Percentiles rank a stretch among this genome's conserved stretches.
phyloP scores from a whole-genome alignment of 2,329 filamentous ascomycete species.

The Beauveria varroae region DNA sequence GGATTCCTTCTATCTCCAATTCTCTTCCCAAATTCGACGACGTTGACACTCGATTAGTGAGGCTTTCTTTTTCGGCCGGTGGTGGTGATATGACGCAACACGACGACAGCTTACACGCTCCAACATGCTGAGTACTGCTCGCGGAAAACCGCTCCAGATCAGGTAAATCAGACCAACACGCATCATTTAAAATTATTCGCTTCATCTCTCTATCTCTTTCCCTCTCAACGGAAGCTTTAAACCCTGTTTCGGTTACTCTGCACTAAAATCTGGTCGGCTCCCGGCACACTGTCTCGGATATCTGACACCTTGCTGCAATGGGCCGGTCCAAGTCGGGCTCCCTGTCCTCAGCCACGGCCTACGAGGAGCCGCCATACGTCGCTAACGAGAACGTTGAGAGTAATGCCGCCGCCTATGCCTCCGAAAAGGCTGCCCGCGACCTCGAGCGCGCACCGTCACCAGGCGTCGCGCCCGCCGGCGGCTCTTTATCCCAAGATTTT shows the following conservation, averaged over 20 bases:
- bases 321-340: slow-evolving; percentile 18
- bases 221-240: too few relatives aligned
- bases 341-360: slow-evolving; percentile 19
- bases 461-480: slow-evolving; percentile 12
- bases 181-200: too few relatives aligned
- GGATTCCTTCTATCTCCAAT: neutral
- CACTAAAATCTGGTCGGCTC: neutral
- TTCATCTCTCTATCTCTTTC: neutral
- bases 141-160: neutral
- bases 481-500: slow-evolving; percentile 39
- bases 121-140: neutral
- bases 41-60: neutral
- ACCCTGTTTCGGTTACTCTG: neutral
- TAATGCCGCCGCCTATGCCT: neutral
- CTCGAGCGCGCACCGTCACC: neutral
- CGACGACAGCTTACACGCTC: neutral
- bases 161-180: neutral
- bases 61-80: neutral
- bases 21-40: neutral
- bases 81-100: neutral
- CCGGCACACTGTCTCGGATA: neutral
- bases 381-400: neutral
- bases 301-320: slow-evolving; percentile 15
- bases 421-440: neutral
- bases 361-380: slow-evolving; percentile 15